These are phyloP conservation scores for Jaminaea rosea DNA, from an alignment of 1,284 basidiomycete species.

Conservation along the genomic window DNA sequence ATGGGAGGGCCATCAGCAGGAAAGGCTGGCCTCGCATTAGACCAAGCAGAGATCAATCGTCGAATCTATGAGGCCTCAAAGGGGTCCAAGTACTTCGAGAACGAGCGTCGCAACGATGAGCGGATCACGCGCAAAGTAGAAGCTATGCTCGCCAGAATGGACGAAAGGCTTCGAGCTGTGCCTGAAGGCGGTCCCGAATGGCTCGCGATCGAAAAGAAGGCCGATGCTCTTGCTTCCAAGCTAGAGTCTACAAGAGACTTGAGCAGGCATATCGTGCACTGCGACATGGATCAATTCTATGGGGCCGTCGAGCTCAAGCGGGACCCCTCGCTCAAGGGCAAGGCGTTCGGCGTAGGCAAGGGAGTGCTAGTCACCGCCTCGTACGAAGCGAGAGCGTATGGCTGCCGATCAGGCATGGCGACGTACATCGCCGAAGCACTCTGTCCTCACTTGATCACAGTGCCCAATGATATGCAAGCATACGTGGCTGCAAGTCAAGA, in stretches of 20 bases:
- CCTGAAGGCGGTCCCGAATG: conserved; percentile 18
- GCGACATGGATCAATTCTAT: conserved; percentile 48
- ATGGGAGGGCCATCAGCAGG: conserved; percentile 7
- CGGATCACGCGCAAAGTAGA: conserved; percentile 65
- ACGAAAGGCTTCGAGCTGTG: conserved; percentile 20
- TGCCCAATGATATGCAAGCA: conserved; percentile 49
- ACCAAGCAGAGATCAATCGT: conserved; percentile 30
- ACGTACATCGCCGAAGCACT: conserved; percentile 86
- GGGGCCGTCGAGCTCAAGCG: conserved; percentile 57
- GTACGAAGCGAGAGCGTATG: conserved; percentile 54
- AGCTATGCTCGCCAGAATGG: conserved; percentile 33
- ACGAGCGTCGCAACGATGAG: conserved; percentile 73
- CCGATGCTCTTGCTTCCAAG: conserved; percentile 53
- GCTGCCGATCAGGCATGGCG: conserved; percentile 55
- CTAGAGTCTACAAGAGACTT: conserved; percentile 72
- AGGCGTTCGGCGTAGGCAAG: conserved; percentile 36
- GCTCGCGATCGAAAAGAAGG: conserved; percentile 20
- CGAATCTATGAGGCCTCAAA: conserved; percentile 42
- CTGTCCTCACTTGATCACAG: conserved; percentile 78
- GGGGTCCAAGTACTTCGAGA: conserved; percentile 52
- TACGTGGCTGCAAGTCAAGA: conserved; percentile 42
- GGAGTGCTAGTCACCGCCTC: conserved; percentile 40
- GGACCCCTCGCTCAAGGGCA: conserved; percentile 64
- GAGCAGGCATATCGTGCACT: conserved; percentile 71
- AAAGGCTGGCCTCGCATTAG: conserved; percentile 40